Conservation (phyloP, 2,329 filamentous ascomycete species). For the Xylaria sp. region DNA sequence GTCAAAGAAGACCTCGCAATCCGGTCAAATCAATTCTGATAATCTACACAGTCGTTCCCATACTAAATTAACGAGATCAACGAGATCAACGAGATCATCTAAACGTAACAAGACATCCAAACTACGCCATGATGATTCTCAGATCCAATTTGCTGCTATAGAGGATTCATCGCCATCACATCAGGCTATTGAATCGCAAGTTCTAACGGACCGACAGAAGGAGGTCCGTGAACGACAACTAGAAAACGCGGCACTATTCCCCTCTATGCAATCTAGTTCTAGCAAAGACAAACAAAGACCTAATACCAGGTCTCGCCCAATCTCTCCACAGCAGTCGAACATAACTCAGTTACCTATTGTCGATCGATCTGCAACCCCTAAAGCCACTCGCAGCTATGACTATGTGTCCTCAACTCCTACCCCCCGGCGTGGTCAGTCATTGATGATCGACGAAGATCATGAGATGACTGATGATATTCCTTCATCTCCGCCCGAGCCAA, state of each 20-base stretch:
- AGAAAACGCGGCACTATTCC: slow-evolving; percentile 73
- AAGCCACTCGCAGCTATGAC: slow-evolving; percentile 56
- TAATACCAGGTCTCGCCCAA: neutral
- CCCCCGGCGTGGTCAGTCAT: slow-evolving; percentile 63
- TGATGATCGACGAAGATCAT: slow-evolving; percentile 57
- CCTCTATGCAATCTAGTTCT: slow-evolving; percentile 69
- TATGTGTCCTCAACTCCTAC: slow-evolving; percentile 70
- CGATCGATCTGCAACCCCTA: slow-evolving; percentile 57
- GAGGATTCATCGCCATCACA: slow-evolving; percentile 65
- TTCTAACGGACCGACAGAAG: slow-evolving; percentile 80
- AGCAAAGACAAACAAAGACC: slow-evolving; percentile 40
- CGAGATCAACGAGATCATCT: slow-evolving; percentile 36
- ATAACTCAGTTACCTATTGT: slow-evolving; percentile 7
- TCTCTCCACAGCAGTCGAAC: slow-evolving; percentile 17
- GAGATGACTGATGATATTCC: slow-evolving; percentile 62
- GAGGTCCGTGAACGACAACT: slow-evolving; percentile 80
- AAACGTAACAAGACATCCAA: slow-evolving; percentile 60
- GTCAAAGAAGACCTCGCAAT: slow-evolving; percentile 48
- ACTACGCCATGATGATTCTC: slow-evolving; percentile 82
- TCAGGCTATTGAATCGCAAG: slow-evolving; percentile 70
- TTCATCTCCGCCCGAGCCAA: slow-evolving; percentile 67
- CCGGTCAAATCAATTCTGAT: slow-evolving; percentile 42
- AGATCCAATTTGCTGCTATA: slow-evolving; percentile 79
- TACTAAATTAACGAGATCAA: slow-evolving; percentile 45
- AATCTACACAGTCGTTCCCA: slow-evolving; percentile 42